Evolutionary conservation across 192 early-diverging fungal species (phyloP).

Genomic region (Entophlyctis helioformis): DNA sequence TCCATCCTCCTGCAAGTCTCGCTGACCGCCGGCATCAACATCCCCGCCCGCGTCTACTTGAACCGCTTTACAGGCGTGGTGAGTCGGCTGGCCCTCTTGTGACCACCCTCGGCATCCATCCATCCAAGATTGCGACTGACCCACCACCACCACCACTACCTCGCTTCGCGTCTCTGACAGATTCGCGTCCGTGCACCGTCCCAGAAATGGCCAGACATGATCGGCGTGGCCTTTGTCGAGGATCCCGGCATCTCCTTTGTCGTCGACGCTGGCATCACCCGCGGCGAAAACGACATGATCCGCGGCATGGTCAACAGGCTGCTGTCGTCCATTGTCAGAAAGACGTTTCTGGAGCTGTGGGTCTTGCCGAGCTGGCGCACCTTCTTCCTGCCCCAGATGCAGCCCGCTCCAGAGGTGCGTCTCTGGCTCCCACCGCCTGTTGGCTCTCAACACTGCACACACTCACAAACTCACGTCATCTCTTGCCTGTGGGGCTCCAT

Average conservation of each 20-base stretch:
- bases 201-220: conserved; percentile 29
- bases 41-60: conserved; percentile 32
- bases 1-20: conserved; percentile 31
- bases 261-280: conserved; percentile 34
- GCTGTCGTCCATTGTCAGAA: conserved; percentile 23
- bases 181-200: conserved; percentile 33
- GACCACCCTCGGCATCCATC: no score
- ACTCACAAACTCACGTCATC: not conserved
- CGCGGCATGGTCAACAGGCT: conserved; percentile 33
- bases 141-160: not conserved
- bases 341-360: conserved; percentile 43
- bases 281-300: conserved; percentile 32
- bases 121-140: not conserved
- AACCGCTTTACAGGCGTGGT: conserved; percentile 28
- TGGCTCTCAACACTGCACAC: not conserved
- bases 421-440: not conserved
- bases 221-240: conserved; percentile 35
- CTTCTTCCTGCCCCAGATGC: conserved; percentile 39
- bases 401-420: conserved; percentile 23
- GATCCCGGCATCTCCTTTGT: conserved; percentile 38
- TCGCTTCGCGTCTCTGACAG: not conserved
- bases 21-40: conserved; percentile 20
- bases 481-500: not conserved
- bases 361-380: conserved; percentile 41
- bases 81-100: no score